Base-by-base conservation (phyloP, 169 alveolate species). In the Pseudocohnilembus persalinus region DNA sequence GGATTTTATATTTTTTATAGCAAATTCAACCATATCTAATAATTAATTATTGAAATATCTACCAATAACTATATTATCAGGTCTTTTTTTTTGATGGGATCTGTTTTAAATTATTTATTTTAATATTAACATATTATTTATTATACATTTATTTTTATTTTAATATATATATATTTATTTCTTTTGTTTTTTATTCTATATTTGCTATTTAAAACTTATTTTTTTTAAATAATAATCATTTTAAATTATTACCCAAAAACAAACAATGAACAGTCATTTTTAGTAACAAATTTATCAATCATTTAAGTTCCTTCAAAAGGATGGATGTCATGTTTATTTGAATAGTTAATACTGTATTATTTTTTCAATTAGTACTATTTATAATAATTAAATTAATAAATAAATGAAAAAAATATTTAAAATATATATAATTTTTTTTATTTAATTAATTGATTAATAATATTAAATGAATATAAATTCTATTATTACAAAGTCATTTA, bases 21-120 rank as follows among this genome's bases (percentile, higher is more conserved):
- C 96, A 64, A 94, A 90, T 84, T 94, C 95, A 78, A 92, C 90
- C 90, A 90, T 73, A 81, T 94, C 96, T 75, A 94, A 88, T 72
- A 92, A 25, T 72, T 88, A 88, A 49, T 85, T 85, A 82, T 94
- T 93, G 82, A 84, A 92, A n/a, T 85, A 74, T 63, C 93, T 88
- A 1, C 96, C 97, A 75, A 94, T 64, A 34, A 91, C 85, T 75
- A 94, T 73, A 78, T 92, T 91, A 86, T 90, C 83, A 32, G 97
- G 97, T 77, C 92, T 90, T 76, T 94, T 94, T 90, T 94, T 94
- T 63, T 87, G 77, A 88, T 90, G 88, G 29, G 89, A 85, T 63
- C 84, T 64, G 20, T 49, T 11, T 49, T n/a, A n/a, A n/a, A 49
- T 49, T 11, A 49, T 49, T 49, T 11, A 49, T 11, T 49, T 49